Percentiles rank a stretch among this genome's conserved stretches.
Evolutionary conservation across 1,284 basidiomycete species (phyloP).

Genomic region (Lentinus polychrous): DNA sequence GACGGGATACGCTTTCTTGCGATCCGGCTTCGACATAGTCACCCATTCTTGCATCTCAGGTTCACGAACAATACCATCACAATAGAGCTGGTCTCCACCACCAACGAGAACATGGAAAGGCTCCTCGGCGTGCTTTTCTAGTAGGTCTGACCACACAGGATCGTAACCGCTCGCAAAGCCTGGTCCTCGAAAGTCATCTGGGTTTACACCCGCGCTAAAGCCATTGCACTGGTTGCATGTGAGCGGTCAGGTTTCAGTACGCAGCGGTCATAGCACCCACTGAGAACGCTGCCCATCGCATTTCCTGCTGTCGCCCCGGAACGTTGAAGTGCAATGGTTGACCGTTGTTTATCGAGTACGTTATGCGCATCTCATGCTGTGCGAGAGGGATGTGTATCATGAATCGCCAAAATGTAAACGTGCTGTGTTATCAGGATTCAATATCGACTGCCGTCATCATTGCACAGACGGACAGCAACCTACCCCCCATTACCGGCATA

Average conservation of each 20-base stretch:
- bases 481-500: conserved; percentile 66
- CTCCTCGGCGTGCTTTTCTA: conserved; percentile 69
- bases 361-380: conserved; percentile 68
- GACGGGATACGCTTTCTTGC: conserved; percentile 58
- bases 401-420: conserved; percentile 94
- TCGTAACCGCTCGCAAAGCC: conserved; percentile 77
- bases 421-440: conserved; percentile 35
- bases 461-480: conserved; percentile 15
- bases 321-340: conserved; percentile 79
- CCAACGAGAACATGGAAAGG: conserved; percentile 87
- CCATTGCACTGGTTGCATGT: conserved; percentile 62
- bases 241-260: background rate
- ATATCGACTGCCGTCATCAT: background rate
- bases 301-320: conserved; percentile 77
- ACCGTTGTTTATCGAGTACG: conserved; percentile 77
- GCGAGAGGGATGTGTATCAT: conserved; percentile 78
- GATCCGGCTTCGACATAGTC: conserved; percentile 52
- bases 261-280: conserved; percentile 33
- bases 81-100: conserved; percentile 83
- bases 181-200: conserved; percentile 70
- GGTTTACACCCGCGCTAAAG: conserved; percentile 74
- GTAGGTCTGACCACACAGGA: conserved; percentile 89
- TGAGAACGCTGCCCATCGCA: conserved; percentile 87
- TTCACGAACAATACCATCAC: conserved; percentile 65
- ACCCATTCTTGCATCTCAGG: conserved; percentile 83